phyloP scores from a whole-genome alignment of 2,329 filamentous ascomycete species.

The Elsinoe necatrix region DNA sequence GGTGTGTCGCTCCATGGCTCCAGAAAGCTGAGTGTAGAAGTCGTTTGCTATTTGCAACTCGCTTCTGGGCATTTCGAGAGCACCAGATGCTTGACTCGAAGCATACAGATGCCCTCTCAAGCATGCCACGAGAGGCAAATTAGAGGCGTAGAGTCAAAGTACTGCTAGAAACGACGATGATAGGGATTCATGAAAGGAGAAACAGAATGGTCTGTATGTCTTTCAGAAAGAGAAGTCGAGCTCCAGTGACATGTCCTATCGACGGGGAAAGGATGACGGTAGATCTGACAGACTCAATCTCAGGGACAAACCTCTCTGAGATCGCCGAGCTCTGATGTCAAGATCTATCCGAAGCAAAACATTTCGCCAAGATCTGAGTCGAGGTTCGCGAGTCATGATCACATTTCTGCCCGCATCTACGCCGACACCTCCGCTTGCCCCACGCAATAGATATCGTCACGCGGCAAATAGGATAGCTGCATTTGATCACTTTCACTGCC shows the following conservation, averaged over 20 bases:
- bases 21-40: constrained; percentile 49
- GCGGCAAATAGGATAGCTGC: neutral
- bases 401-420: neutral
- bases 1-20: constrained; percentile 45
- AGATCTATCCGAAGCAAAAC: neutral
- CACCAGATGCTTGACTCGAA: constrained; percentile 49
- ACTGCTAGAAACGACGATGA: neutral
- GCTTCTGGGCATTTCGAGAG: constrained; percentile 36
- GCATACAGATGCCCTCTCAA: constrained; percentile 52
- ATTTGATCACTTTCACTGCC: neutral
- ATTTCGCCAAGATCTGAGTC: constrained; percentile 1
- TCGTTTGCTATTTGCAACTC: constrained; percentile 37
- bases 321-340: constrained; percentile 10
- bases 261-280: neutral
- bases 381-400: constrained; percentile 1
- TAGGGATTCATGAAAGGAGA: neutral
- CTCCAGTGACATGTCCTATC: neutral
- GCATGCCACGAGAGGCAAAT: constrained; percentile 39
- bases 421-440: constrained; percentile 7
- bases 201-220: neutral
- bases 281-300: neutral
- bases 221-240: neutral
- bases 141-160: neutral
- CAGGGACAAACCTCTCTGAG: constrained; percentile 9
- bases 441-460: constrained; percentile 7